Base-by-base conservation (phyloP, 2,329 filamentous ascomycete species). In the Colletotrichum neosansevieriae region DNA sequence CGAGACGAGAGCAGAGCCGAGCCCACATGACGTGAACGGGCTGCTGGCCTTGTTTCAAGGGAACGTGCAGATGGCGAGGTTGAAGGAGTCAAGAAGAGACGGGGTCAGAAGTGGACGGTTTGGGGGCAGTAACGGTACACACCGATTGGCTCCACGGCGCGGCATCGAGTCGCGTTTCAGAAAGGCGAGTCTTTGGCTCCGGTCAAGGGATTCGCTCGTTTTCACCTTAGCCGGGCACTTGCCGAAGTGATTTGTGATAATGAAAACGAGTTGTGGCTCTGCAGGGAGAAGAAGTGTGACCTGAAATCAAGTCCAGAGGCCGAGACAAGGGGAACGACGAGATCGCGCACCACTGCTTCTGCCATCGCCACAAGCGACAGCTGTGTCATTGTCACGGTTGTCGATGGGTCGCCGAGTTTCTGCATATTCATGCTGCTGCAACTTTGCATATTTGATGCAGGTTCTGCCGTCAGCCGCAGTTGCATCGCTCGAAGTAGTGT, bases 11-110 rank as follows among this genome's bases (percentile, higher is more conserved):
- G 36, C 24, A 53, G 49, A 53, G 49, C 49, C 24, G 3, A 32
- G 34, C 50, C 42, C 34, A 36, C 40, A 63, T 21, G 36, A 67
- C 50, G 42, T 42, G 58, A 50, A 40, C 21, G 17, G 50, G 42
- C 34, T 57, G 24, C 38, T 57, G 59, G 59, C 45, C 64, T 50
- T 63, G 64, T 67, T 67, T 67, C 64, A 64, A 53, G 32, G 53
- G 60, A 47, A 67, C 58, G 53, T 67, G 58, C 50, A 62, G 58
- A 32, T 19, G 49, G 49, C 38, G 57, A 29, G 24, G 49, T 53
- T 53, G 29, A 44, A 36, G 32, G 58, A 32, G 45, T 60, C 21
- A 15, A 61, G 45, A 61, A 45, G 34, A 51, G 42, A 34, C 21
- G 49, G 15, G 34, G 29, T 40, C 34, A 36, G 32, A 49, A 36